phyloP scores from a whole-genome alignment of 345 rosid genomes.

The Sonneratia alba region DNA sequence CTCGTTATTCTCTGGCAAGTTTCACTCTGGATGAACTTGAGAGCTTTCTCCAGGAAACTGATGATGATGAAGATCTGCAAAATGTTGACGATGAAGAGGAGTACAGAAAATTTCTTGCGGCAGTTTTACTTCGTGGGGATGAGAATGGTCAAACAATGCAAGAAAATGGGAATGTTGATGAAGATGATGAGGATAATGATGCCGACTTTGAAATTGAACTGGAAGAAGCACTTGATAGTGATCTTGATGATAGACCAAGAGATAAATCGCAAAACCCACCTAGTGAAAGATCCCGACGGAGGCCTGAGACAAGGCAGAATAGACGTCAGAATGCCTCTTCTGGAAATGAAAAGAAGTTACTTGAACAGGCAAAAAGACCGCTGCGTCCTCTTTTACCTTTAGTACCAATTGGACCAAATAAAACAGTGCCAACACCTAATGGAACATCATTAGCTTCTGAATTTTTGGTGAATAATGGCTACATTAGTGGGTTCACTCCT shows the following conservation, averaged over 20 bases:
- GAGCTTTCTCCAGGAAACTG: slow-evolving; percentile 89
- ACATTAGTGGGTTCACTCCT: slow-evolving; percentile 49
- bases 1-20: slow-evolving; percentile 68
- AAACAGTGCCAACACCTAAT: slow-evolving; percentile 17
- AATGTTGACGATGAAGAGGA: slow-evolving; percentile 87
- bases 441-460: slow-evolving; percentile 21
- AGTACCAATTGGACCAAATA: slow-evolving; percentile 29
- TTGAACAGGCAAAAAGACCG: slow-evolving; percentile 55
- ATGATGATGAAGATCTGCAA: slow-evolving; percentile 77
- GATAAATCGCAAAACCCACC: slow-evolving; percentile 26
- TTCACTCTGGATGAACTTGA: slow-evolving; percentile 94
- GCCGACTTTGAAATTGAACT: slow-evolving; percentile 89
- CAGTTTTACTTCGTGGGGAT: slow-evolving; percentile 63
- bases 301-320: slow-evolving; percentile 85
- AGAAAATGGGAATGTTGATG: slow-evolving; percentile 38
- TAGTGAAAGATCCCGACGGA: slow-evolving; percentile 26
- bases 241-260: slow-evolving; percentile 41
- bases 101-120: slow-evolving; percentile 82
- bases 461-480: slow-evolving; percentile 23
- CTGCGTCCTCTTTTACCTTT: slow-evolving; percentile 72
- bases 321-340: slow-evolving; percentile 41
- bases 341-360: slow-evolving; percentile 33
- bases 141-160: slow-evolving; percentile 28
- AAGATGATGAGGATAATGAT: slow-evolving; percentile 86
- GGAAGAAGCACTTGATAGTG: slow-evolving; percentile 89